Conservation (phyloP, 495 filamentous ascomycete genomes). For the Penicillium bovifimosum region DNA sequence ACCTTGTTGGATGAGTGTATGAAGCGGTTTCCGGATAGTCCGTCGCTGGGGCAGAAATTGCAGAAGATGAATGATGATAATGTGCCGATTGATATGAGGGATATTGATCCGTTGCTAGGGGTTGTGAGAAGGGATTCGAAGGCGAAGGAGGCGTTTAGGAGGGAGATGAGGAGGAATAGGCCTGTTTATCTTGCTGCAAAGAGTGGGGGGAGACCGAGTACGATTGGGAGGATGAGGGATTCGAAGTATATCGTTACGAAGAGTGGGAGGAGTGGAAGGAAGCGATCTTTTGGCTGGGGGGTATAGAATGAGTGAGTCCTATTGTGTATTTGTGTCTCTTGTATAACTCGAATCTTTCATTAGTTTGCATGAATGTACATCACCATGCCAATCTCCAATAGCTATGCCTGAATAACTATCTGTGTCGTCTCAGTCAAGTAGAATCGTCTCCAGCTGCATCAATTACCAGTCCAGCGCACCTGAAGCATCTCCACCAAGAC, state of each 20-base stretch:
- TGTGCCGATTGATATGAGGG: background rate
- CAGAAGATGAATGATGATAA: background rate
- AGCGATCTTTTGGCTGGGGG: too few species aligned
- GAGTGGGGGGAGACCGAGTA: background rate
- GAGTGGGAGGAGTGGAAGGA: background rate
- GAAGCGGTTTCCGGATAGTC: background rate
- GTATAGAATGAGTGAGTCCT: too few species aligned
- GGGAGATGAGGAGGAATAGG: background rate
- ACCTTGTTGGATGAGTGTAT: too few species aligned
- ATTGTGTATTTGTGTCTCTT: too few species aligned
- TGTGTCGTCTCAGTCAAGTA: background rate
- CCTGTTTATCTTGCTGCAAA: background rate
- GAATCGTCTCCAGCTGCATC: too few species aligned
- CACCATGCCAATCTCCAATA: too few species aligned
- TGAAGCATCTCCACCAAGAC: slow-evolving; percentile 5
- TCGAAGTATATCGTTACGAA: background rate
- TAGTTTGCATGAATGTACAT: too few species aligned
- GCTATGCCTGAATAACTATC: too few species aligned
- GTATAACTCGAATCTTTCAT: too few species aligned
- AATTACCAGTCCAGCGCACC: slow-evolving; percentile 17
- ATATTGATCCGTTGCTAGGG: background rate
- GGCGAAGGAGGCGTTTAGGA: background rate
- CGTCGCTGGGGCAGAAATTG: background rate
- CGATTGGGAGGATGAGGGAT: background rate
- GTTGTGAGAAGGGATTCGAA: background rate